These are phyloP conservation scores for Cladophialophora chaetospira DNA, from an alignment of 2,329 filamentous ascomycete genomes.

Conservation along the genomic window DNA sequence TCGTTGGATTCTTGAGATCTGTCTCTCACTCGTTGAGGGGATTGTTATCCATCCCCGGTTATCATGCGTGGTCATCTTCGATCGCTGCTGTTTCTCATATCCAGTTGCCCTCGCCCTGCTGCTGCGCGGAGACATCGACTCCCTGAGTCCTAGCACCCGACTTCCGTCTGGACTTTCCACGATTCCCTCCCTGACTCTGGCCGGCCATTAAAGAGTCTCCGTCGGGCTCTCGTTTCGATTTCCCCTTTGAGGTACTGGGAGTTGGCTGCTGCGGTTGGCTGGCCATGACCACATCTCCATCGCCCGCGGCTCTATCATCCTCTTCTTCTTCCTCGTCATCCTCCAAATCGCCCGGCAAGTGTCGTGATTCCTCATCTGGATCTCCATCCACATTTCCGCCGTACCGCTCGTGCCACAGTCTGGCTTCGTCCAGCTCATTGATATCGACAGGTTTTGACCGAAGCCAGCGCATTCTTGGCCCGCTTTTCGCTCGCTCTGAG, in stretches of 20 bases:
- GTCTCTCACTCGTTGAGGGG: background rate
- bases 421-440: constrained; percentile 76
- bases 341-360: constrained; percentile 46
- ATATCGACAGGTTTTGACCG: constrained; percentile 79
- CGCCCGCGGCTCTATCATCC: constrained; percentile 42
- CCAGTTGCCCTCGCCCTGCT: constrained; percentile 8
- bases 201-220: constrained; percentile 14
- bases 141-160: constrained; percentile 11
- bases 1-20: background rate
- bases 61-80: background rate
- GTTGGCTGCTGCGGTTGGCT: constrained; percentile 15
- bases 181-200: constrained; percentile 11
- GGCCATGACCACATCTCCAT: constrained; percentile 32
- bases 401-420: constrained; percentile 40
- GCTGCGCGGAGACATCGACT: constrained; percentile 9
- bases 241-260: constrained; percentile 1
- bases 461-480: constrained; percentile 96
- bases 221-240: constrained; percentile 21
- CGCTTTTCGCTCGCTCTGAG: constrained; percentile 83
- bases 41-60: background rate
- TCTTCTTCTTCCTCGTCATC: constrained; percentile 37
- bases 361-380: constrained; percentile 39
- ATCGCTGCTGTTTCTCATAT: constrained; percentile 6
- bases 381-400: constrained; percentile 36
- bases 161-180: constrained; percentile 19